Conservation (phyloP, 495 filamentous ascomycete genomes). For the Neurospora discreta region DNA sequence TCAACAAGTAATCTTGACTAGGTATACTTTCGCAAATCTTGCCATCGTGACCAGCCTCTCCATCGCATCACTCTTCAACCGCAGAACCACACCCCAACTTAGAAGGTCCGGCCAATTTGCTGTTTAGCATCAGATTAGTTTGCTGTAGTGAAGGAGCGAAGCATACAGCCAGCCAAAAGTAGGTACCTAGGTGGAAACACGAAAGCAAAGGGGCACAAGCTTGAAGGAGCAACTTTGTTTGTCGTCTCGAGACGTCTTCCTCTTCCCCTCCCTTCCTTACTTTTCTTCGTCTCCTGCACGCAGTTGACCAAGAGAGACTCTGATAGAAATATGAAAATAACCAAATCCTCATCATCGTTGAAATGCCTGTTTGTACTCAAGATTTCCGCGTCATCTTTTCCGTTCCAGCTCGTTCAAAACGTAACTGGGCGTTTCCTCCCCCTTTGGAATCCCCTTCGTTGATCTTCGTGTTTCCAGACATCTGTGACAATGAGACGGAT, state of each 20-base stretch:
- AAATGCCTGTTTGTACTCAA: not conserved
- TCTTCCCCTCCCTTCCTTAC: not conserved
- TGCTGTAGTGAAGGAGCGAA: not conserved
- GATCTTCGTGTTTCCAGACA: not conserved
- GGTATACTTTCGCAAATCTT: not conserved
- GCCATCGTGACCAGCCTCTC: not conserved
- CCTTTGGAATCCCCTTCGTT: not conserved
- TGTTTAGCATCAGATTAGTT: not conserved
- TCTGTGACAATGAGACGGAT: not conserved
- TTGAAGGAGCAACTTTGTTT: not conserved
- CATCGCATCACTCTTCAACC: not conserved
- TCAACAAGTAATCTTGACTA: not conserved
- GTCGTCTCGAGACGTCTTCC: not conserved
- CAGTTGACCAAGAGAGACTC: not conserved
- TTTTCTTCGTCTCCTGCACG: not conserved
- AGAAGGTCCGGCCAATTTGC: not conserved
- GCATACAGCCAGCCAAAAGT: not conserved
- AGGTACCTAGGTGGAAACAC: not conserved
- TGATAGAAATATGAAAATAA: not conserved
- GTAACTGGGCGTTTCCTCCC: not conserved
- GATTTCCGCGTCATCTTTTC: not conserved
- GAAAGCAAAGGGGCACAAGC: not conserved
- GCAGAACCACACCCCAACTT: slow-evolving; percentile 7
- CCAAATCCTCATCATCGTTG: not conserved
- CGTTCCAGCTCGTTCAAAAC: not conserved